Evolutionary conservation across 2,329 filamentous ascomycete genomes (phyloP).

Genomic region (Torrubiellomyces zombiae): DNA sequence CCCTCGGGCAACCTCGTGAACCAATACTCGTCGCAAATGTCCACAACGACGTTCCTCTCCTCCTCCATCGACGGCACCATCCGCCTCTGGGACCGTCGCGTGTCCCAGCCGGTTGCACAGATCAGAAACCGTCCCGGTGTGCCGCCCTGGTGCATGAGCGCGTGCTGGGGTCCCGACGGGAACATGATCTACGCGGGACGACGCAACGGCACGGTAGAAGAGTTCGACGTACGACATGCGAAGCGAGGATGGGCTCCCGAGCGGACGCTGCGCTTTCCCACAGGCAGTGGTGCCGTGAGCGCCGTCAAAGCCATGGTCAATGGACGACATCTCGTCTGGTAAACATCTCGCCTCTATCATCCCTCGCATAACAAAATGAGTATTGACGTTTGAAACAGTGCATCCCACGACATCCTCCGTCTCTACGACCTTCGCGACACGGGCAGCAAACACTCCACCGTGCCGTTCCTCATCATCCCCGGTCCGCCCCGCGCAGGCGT

Average conservation of each 20-base stretch:
- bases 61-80: constrained; percentile 77
- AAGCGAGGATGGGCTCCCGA: constrained; percentile 51
- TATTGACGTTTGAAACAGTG: too few relatives aligned
- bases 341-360: constrained; percentile 12
- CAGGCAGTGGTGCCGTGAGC: constrained; percentile 77
- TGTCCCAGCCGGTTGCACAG: constrained; percentile 58
- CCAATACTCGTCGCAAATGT: constrained; percentile 40
- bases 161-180: constrained; percentile 89
- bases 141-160: constrained; percentile 94
- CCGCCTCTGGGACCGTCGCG: constrained; percentile 82
- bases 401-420: constrained; percentile 82
- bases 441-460: constrained; percentile 54
- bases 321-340: constrained; percentile 74
- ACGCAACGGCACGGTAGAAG: constrained; percentile 83
- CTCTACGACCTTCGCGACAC: constrained; percentile 73
- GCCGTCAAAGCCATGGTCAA: constrained; percentile 85
- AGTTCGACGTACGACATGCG: constrained; percentile 73
- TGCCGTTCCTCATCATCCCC: constrained; percentile 92
- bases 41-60: constrained; percentile 70
- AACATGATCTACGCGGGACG: constrained; percentile 90
- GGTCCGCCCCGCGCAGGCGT: constrained; percentile 72
- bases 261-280: constrained; percentile 71
- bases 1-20: too few relatives aligned
- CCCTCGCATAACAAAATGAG: too few relatives aligned
- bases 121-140: constrained; percentile 59